These are phyloP conservation scores for Kalanchoe fedtschenkoi DNA, from an alignment of 164 flowering plant species.

Conservation along the genomic window DNA sequence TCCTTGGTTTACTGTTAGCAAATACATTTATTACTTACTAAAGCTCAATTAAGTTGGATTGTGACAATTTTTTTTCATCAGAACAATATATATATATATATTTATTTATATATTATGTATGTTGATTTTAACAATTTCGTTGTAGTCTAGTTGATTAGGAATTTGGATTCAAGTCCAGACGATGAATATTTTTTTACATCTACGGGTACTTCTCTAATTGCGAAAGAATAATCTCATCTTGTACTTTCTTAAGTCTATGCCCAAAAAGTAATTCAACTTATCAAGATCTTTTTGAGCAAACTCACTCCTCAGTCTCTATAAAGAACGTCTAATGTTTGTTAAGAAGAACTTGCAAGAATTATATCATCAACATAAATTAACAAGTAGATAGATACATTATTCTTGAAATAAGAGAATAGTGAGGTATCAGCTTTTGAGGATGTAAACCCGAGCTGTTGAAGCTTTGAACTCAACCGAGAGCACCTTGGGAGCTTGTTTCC, in stretches of 20 bases:
- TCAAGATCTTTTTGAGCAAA: conserved; percentile 17
- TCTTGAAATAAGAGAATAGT: conserved; percentile 8
- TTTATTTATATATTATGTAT: too few relatives aligned
- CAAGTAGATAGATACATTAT: not conserved
- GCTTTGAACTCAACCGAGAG: conserved; percentile 1
- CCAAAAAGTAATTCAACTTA: conserved; percentile 4
- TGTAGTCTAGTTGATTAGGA: too few relatives aligned
- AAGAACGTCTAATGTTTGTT: not conserved
- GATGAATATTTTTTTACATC: too few relatives aligned
- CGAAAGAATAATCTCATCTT: too few relatives aligned
- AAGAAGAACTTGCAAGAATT: conserved; percentile 5
- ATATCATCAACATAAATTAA: conserved; percentile 19
- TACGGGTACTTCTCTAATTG: too few relatives aligned
- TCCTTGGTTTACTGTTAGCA: too few relatives aligned
- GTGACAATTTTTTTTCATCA: too few relatives aligned
- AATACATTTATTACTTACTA: too few relatives aligned
- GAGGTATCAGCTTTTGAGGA: conserved; percentile 9
- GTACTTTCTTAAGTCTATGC: conserved; percentile 13
- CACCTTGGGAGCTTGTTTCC: conserved; percentile 8
- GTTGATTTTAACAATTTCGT: too few relatives aligned
- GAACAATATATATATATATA: too few relatives aligned
- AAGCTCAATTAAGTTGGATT: too few relatives aligned
- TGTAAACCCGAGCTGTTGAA: conserved; percentile 4
- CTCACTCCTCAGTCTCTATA: not conserved
- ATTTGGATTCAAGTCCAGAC: too few relatives aligned